phyloP scores from a whole-genome alignment of 768 basidiomycete species.

The Lanmaoa pseudosensibilis region DNA sequence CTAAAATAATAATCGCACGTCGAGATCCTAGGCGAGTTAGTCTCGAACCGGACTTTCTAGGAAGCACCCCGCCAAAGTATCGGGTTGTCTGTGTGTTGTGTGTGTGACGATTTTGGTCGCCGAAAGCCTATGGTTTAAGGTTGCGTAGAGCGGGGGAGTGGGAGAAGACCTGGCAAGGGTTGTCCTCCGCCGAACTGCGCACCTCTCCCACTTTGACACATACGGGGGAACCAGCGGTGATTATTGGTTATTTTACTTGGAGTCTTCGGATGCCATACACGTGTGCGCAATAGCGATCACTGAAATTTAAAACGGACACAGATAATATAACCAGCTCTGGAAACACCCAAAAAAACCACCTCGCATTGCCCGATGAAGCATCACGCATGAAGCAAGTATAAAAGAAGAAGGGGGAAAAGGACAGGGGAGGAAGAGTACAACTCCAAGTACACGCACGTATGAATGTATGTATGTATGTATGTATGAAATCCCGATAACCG shows the following conservation, averaged over 20 bases:
- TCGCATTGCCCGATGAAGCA: conserved; percentile 1
- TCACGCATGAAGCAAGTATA: background rate
- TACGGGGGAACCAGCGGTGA: background rate
- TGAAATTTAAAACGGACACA: background rate
- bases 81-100: background rate
- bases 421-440: background rate
- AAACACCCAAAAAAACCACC: background rate
- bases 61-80: background rate
- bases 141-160: background rate
- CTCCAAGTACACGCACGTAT: conserved; percentile 1
- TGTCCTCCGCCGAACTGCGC: background rate
- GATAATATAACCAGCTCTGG: background rate
- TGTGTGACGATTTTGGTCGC: background rate
- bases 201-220: background rate
- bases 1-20: background rate
- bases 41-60: background rate
- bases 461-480: conserved; percentile 8
- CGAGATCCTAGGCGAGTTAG: background rate
- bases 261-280: background rate
- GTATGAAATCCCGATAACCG: conserved; percentile 5
- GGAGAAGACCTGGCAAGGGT: background rate
- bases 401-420: background rate
- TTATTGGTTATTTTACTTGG: background rate
- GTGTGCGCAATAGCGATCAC: background rate
- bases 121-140: no score